Evolutionary conservation across 176 grass and related monocot genomes (phyloP), one percentile per base, ranked within the genome.

Genomic region (Rhipidocladum racemiflorum): DNA sequence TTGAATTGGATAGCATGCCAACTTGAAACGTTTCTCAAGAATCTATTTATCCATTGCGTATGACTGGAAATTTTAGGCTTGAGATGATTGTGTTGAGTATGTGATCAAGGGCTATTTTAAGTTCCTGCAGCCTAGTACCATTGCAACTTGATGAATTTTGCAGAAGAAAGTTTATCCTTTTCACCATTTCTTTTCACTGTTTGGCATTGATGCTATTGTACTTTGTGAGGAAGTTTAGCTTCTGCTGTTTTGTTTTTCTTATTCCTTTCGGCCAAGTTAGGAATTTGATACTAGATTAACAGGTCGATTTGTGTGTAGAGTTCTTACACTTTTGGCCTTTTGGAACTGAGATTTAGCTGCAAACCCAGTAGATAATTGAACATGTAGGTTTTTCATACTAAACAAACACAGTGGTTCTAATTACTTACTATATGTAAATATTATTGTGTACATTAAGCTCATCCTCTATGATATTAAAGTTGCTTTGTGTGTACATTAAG

Each of bases 41-140:
- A 60, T 71, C 38, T 45, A 29, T 7, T 51, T 46, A 29, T 62
- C 23, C 9, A 64, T 44, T 64, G 23, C n/a, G 4, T 42, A 56
- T 54, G 15, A 3, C 64, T 3, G 15, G 30, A 40, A 53, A 20
- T 20, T 73, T 34, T 53, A n/a, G 43, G 13, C n/a, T 61, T 42
- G 57, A 51, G 70, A 74, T 83, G 16, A 65, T 74, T 68, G 12
- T 62, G 36, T 50, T 61, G 36, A 61, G 65, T 16, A 39, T 60
- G 55, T n/a, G 16, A 65, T 71, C 24, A 70, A 53, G 32, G 24
- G 51, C 15, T 80, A 66, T 54, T 53, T 48, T n/a, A n/a, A n/a
- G n/a, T n/a, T n/a, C n/a, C n/a, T n/a, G n/a, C n/a, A n/a, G 44
- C 61, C 61, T 36, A 77, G 62, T 1, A 23, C 61, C 20, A 66